Base-by-base conservation (phyloP, 2,329 filamentous ascomycete species). In the Talaromyces sp. region DNA sequence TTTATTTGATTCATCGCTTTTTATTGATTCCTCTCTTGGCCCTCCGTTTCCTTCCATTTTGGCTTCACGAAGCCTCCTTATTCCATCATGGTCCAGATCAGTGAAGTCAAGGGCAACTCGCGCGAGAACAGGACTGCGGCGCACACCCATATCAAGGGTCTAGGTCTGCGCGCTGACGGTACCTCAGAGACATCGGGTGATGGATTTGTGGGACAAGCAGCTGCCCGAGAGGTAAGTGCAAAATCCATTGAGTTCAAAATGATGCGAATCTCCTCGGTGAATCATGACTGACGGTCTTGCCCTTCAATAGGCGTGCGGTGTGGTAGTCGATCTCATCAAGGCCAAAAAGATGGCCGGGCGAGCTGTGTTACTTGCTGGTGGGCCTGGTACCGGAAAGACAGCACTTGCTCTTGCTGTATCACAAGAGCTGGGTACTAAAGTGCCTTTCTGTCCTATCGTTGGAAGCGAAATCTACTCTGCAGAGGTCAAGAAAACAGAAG, bases 401-500 rank as follows among this genome's bases (percentile, higher is more conserved):
- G 94, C 94, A 24, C 85, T 99, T 60, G 94, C 94, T 44, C 84
- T 97, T 56, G 94, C 94, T 44, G 90, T 99, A 64, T 96, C 91
- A 74, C 94, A 97, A 77, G 94, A 99, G 75, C 82, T 99, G 61
- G 94, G 94, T 64, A 97, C 92, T 45, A 97, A 97, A 80, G 96
- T 99, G 52, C 94, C 94, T 6, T 99, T 99, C 73, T 97, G 94
- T 75, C 92, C 93, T 35, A 97, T 99, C 70, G 94, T 97, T 48
- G 94, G 92, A 65, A 97, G 92, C 80, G 94, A 99, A 76, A 89
- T 99, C 67, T 99, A 97, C 79, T 96, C 91, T 64, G 88, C 93
- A 41, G 94, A 99, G 76, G 92, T 99, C 60, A 99, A 99, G 85
- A 99, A 99, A 85, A 99, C 94, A 45, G 94, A 99, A 76, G 89